Percentiles rank a stretch among this genome's conserved stretches.
These are phyloP conservation scores for Brassica hybrid DNA, from an alignment of 441 rosid genomes.

Conservation along the genomic window DNA sequence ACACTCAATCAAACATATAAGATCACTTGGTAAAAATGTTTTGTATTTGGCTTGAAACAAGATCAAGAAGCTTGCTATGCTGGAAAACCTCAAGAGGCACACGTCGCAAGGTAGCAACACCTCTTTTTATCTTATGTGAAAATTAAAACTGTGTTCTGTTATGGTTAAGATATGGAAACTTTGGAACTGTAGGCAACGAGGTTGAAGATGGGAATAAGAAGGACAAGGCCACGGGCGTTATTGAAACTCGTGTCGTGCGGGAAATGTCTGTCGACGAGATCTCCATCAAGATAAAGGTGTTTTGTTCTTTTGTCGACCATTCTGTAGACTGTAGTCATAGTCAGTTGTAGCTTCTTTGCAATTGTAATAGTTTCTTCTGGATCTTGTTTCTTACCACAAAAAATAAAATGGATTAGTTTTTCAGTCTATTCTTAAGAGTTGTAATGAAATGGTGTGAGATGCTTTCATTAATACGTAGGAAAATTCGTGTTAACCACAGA, in stretches of 20 bases:
- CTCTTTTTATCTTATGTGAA: too few species aligned
- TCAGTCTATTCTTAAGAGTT: slow-evolving; percentile 4
- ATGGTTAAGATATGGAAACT: neutral
- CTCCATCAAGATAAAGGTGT: slow-evolving; percentile 52
- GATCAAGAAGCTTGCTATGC: slow-evolving; percentile 90
- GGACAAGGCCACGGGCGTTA: slow-evolving; percentile 54
- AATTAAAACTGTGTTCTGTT: too few species aligned
- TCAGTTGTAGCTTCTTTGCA: slow-evolving; percentile 34
- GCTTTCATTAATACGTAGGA: too few species aligned
- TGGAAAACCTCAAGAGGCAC: slow-evolving; percentile 82
- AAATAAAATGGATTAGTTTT: neutral
- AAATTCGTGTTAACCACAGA: neutral
- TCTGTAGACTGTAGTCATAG: slow-evolving; percentile 30
- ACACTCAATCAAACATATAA: slow-evolving; percentile 3
- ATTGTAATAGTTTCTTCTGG: slow-evolving; percentile 14
- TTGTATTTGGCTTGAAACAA: slow-evolving; percentile 67
- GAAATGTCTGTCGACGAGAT: slow-evolving; percentile 71
- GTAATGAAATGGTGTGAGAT: neutral
- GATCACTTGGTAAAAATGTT: neutral
- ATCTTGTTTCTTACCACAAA: slow-evolving; percentile 37
- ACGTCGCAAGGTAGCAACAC: slow-evolving; percentile 66
- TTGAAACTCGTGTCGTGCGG: slow-evolving; percentile 87
- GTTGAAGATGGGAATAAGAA: slow-evolving; percentile 68
- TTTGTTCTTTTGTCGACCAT: slow-evolving; percentile 22
- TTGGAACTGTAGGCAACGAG: slow-evolving; percentile 66